These are phyloP conservation scores for Candida sojae DNA, from an alignment of 1,139 yeast genomes.

Conservation along the genomic window DNA sequence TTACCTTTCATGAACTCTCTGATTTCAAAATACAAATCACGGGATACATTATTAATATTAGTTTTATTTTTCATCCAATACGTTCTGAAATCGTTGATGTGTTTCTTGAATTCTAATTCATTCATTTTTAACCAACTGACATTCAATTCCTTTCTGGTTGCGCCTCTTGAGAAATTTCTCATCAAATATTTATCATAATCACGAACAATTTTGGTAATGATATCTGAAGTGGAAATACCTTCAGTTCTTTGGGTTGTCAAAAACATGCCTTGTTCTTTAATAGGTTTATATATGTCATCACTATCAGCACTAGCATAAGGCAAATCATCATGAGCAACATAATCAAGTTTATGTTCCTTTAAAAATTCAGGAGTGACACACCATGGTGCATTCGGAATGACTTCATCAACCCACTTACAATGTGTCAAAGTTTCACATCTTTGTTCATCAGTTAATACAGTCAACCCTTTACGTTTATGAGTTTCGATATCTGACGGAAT, in stretches of 20 bases:
- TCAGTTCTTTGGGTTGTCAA: conserved; percentile 95
- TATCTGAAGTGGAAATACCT: conserved; percentile 94
- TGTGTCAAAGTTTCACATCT: conserved; percentile 86
- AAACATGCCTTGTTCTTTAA: conserved; percentile 87
- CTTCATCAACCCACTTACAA: conserved; percentile 98
- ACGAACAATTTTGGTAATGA: conserved; percentile 88
- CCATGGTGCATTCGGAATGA: conserved; percentile 95
- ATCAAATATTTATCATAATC: conserved; percentile 95
- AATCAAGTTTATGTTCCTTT: conserved; percentile 79
- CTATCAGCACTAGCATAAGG: conserved; percentile 88
- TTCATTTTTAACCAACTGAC: conserved; percentile 97
- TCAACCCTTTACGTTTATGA: conserved; percentile 88
- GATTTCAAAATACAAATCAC: conserved; percentile 81
- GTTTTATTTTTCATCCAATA: conserved; percentile 77
- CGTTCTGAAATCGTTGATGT: conserved; percentile 80
- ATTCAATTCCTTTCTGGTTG: conserved; percentile 91
- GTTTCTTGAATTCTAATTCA: conserved; percentile 90
- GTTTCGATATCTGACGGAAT: conserved; percentile 89
- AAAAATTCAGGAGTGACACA: conserved; percentile 83
- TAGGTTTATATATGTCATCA: conserved; percentile 91
- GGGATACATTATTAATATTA: conserved; percentile 71
- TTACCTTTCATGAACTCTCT: conserved; percentile 67
- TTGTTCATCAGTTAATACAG: conserved; percentile 85
- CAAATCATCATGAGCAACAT: conserved; percentile 96
- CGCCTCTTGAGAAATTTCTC: conserved; percentile 97